A percentile compares a stretch with the other conserved stretches of the same genome.
Conservation (phyloP, 2,329 filamentous ascomycete genomes). For the Colletotrichum zoysiae region DNA sequence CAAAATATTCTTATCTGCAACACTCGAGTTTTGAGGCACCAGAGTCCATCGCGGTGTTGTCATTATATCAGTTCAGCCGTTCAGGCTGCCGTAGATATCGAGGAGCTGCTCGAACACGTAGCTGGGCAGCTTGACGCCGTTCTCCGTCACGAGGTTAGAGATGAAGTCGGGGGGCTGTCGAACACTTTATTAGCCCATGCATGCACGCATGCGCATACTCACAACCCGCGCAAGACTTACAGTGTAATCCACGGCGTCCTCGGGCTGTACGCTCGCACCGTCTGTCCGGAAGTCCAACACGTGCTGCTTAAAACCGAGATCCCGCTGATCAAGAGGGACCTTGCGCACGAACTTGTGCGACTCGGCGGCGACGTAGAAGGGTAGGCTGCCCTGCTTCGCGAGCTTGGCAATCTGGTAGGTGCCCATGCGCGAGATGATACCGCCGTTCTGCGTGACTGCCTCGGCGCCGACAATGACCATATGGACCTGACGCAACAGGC, state of each 20-base stretch:
- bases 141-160: slow-evolving; percentile 81
- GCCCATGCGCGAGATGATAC: slow-evolving; percentile 89
- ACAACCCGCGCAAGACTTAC: slow-evolving; percentile 57
- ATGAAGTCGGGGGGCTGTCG: slow-evolving; percentile 74
- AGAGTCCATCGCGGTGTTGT: neutral
- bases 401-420: slow-evolving; percentile 87
- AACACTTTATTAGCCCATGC: slow-evolving; percentile 45
- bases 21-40: neutral
- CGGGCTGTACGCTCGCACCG: slow-evolving; percentile 57
- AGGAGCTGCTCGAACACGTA: slow-evolving; percentile 79
- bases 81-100: slow-evolving; percentile 67
- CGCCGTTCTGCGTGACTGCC: slow-evolving; percentile 93
- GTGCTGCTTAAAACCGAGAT: slow-evolving; percentile 82
- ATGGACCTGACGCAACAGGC: slow-evolving; percentile 67
- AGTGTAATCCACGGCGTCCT: slow-evolving; percentile 77
- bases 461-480: slow-evolving; percentile 78
- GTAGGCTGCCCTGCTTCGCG: slow-evolving; percentile 76
- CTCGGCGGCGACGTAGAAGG: slow-evolving; percentile 92
- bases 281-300: slow-evolving; percentile 79
- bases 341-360: slow-evolving; percentile 96
- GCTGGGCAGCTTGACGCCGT: slow-evolving; percentile 76
- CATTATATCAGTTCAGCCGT: slow-evolving; percentile 6
- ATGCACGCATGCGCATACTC: neutral
- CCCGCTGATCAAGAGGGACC: slow-evolving; percentile 84
- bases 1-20: too few species aligned